Evolutionary conservation across 2,329 filamentous ascomycete species (phyloP), one percentile per base, ranked within the genome.

Genomic region (Ilyonectria destructans): DNA sequence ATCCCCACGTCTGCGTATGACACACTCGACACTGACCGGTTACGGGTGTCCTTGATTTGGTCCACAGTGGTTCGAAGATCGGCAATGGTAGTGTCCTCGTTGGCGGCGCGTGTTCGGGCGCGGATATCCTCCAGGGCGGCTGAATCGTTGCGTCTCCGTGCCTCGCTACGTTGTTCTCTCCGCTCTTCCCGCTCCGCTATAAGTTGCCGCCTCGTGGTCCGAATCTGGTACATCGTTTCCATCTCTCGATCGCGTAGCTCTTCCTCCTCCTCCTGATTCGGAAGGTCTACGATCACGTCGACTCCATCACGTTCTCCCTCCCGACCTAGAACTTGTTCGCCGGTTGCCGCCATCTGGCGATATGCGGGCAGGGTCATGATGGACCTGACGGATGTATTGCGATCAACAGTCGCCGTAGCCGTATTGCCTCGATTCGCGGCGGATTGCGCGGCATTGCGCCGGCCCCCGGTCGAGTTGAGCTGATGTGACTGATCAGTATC

Each of bases 361-460:
- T 99, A 99, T 0, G 93, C 89, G 0, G 96, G 96, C 3, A 99
- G 84, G 0, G 96, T 98, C 88, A 98, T 96, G 63, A 98, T 91
- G n/a, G 94, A 97, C 62, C 96, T 91, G 52, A 98, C 87, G 9
- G 94, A 97, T 1, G 93, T 95, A 75, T 96, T 92, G 35, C 96
- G 89, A 78, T 96, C 93, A 13, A 97, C 89, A 1, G 79, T 82
- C 67, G 80, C 80, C 9, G 72, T 75, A 40, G 79, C 62, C 73
- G 77, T 73, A 65, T 75, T 70, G 29, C 71, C 73, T 69, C 33
- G 65, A 55, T 62, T 56, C 48, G 59, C 43, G 17, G 68, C 54
- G 26, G 61, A 62, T 19, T 70, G 26, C 55, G 60, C 58, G 60
- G 63, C 58, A 65, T 57, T 69, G 61, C 67, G 71, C 55, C 55